Base-by-base conservation (phyloP, 2,329 filamentous ascomycete species). In the Akanthomyces muscarius region DNA sequence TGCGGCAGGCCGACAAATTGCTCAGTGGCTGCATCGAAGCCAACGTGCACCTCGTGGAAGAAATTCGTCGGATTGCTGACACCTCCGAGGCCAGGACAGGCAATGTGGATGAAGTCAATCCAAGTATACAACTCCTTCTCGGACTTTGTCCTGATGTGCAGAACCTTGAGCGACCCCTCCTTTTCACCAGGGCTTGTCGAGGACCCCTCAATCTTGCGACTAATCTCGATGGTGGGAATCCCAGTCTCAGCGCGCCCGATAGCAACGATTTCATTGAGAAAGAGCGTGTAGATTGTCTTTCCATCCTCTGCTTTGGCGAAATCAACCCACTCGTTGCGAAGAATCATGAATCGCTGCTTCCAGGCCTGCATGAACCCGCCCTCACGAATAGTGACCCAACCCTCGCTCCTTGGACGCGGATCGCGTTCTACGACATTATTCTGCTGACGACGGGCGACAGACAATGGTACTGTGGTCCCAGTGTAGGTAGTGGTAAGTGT, bases 51-150 rank as follows among this genome's bases (percentile, higher is more conserved):
- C 57, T 91, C 88, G 74, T 97, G 92, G 25, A 89, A 91, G 78
- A 97, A 96, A 77, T 96, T 96, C 65, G 92, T 96, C 6, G 92
- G 92, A 75, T 96, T 96, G 76, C 91, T 96, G 62, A 97, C 92
- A 68, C 92, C 92, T 63, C 92, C 91, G 90, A 96, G 95, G 66
- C 90, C 92, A 10, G 92, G 92, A 73, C 91, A 96, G 68, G 92
- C 88, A 69, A 92, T 90, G 73, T 96, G 96, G 68, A 97, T 93
- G 73, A 90, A 90, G 74, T 97, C 92, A 69, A 96, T 95, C 92
- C 92, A 97, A 69, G 93, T 90, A 75, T 97, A 97, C 62, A 96
- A 86, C 68, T 96, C 92, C 70, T 94, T 91, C 70, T 97, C 92
- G 58, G 87, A 89, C 75, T 95, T 93, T 68, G 96, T 90, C 71